Evolutionary conservation across 805 yeast genomes (phyloP).

Genomic region (Teunomyces gatunensis): DNA sequence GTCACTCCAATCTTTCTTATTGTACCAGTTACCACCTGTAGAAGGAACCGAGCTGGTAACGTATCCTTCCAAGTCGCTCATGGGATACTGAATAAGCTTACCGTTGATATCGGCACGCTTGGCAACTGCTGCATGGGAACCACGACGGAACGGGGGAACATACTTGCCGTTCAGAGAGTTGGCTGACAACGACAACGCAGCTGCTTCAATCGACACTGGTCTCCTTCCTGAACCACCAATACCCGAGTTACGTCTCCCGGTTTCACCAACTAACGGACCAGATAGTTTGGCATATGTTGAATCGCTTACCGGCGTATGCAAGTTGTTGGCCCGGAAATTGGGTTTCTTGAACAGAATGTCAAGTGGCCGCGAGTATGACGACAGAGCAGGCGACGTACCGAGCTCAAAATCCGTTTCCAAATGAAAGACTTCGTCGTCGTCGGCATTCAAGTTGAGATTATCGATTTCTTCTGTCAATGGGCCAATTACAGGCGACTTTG

Average conservation of each 20-base stretch:
- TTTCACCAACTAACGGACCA: not conserved
- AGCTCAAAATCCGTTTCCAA: slow-evolving; percentile 39
- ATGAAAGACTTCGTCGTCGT: slow-evolving; percentile 39
- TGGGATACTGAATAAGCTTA: slow-evolving; percentile 2
- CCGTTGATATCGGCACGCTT: slow-evolving; percentile 4
- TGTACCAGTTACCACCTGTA: slow-evolving; percentile 2
- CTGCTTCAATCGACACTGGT: slow-evolving; percentile 7
- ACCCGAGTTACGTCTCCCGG: slow-evolving; percentile 7
- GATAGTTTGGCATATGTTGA: not conserved
- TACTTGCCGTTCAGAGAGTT: slow-evolving; percentile 49
- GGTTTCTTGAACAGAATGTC: slow-evolving; percentile 15
- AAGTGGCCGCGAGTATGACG: not conserved
- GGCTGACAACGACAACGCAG: slow-evolving; percentile 11
- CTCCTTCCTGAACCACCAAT: slow-evolving; percentile 1
- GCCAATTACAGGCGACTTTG: slow-evolving; percentile 31
- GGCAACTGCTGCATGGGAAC: slow-evolving; percentile 30
- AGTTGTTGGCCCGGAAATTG: slow-evolving; percentile 9
- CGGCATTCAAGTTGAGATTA: slow-evolving; percentile 23
- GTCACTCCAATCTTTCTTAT: slow-evolving; percentile 25
- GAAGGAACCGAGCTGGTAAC: slow-evolving; percentile 15
- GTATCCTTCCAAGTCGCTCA: slow-evolving; percentile 7
- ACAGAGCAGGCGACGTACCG: slow-evolving; percentile 1
- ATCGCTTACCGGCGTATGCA: slow-evolving; percentile 6
- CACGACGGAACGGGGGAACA: slow-evolving; percentile 70
- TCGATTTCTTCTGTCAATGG: slow-evolving; percentile 39